phyloP scores from a whole-genome alignment of 2,329 filamentous ascomycete genomes.

The Exserohilum turcica region DNA sequence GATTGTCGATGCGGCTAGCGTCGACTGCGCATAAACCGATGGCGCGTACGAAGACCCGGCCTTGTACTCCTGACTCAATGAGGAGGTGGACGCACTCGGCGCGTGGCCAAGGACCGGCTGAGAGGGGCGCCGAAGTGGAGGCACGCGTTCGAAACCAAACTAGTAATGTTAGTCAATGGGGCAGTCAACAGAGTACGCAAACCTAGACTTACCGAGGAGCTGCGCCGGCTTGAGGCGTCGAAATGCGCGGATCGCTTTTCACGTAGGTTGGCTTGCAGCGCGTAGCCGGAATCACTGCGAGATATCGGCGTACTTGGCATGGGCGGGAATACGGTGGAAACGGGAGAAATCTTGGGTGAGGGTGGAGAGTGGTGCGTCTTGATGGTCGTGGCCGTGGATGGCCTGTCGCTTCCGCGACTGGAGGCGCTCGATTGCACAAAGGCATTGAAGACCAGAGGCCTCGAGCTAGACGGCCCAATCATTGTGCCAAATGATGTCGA shows the following conservation, averaged over 20 bases:
- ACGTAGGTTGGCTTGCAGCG: slow-evolving; percentile 79
- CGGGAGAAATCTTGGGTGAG: slow-evolving; percentile 70
- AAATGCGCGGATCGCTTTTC: slow-evolving; percentile 97
- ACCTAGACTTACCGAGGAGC: slow-evolving; percentile 68
- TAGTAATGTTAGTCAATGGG: slow-evolving; percentile 38
- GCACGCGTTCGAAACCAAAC: slow-evolving; percentile 77
- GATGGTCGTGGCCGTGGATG: slow-evolving; percentile 56
- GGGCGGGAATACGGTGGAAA: slow-evolving; percentile 77
- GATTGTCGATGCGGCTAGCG: slow-evolving; percentile 80
- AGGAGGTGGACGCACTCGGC: slow-evolving; percentile 70
- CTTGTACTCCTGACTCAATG: slow-evolving; percentile 55
- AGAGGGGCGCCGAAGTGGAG: slow-evolving; percentile 65
- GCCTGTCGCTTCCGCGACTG: slow-evolving; percentile 69
- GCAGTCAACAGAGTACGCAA: slow-evolving; percentile 6
- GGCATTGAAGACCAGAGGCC: slow-evolving; percentile 83
- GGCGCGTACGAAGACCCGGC: slow-evolving; percentile 69
- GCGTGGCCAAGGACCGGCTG: slow-evolving; percentile 72
- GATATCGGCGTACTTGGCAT: slow-evolving; percentile 80
- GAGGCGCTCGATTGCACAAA: slow-evolving; percentile 78
- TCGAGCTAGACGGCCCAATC: slow-evolving; percentile 56
- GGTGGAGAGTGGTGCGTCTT: slow-evolving; percentile 57
- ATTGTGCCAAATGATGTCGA: slow-evolving; percentile 83
- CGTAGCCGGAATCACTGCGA: slow-evolving; percentile 88
- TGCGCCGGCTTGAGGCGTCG: slow-evolving; percentile 78
- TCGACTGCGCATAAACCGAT: slow-evolving; percentile 85